Base-by-base conservation (phyloP, 139 green algal species). In the Pseudopediastrum boryanum region DNA sequence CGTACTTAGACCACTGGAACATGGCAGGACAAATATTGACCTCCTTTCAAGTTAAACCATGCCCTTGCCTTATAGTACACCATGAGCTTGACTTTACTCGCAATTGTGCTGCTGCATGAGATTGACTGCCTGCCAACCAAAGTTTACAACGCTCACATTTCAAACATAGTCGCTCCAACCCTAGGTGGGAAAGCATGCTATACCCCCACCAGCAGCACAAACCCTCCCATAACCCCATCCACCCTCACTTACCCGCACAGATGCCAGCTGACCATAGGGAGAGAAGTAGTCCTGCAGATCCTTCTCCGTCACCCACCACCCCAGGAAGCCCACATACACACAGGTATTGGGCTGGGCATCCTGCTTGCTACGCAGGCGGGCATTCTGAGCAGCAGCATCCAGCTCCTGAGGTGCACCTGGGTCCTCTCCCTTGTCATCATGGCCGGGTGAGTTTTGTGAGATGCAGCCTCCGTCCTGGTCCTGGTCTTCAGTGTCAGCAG, bases 301-400 rank as follows among this genome's bases (percentile, higher is more conserved):
- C 0, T 50, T 38, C 51, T 82, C 76, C 10, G 64, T 82, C 16
- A 82, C 76, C 76, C 76, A 82, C 76, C 76, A 82, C 19, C 76
- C 76, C 50, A 82, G 29, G 23, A 82, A 82, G 39, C 76, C 76
- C 54, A 82, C 76, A 23, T 82, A 82, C 64, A 82, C 76, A 29
- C 76, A 82, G 3, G 76, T 75, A 48, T 77, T 82, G 65, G 64
- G 76, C 7, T 39, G 48, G 2, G 76, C 76, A 33, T 82, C 76
- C 23, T 46, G 29, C 39, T 82, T 82, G 50, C 48, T 69, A 3
- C 76, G 64, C 51, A 82, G 65, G 21, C 76, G 76, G 3, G 64
- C 38, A 50, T 82, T 82, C 65, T 82, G 76, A 7, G 64, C 64
- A 43, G 51, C 76, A 56, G 76, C 76, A 38, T 83, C 77, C 41